Base-by-base conservation (phyloP, 139 green algal species). In the Yamagishiella unicocca region DNA sequence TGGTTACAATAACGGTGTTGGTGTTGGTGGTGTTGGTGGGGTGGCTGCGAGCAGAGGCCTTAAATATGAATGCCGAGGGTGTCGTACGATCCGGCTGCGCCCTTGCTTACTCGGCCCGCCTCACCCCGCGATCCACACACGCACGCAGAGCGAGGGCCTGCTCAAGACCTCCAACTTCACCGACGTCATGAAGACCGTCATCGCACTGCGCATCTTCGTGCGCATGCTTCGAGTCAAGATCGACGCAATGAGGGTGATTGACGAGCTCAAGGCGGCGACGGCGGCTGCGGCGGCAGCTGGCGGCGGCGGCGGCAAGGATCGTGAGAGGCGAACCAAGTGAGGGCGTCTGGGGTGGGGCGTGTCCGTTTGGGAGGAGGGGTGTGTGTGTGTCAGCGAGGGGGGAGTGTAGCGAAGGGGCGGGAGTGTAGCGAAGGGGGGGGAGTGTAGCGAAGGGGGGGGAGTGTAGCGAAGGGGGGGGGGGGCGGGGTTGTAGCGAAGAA, bases 191-290 rank as follows among this genome's bases (percentile, higher is more conserved):
- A 58, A 45, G 7, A 84, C 8, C 22, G 84, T 84, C n/a, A 89
- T 89, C 31, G 35, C 84, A 9, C 73, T 89, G 17, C 76, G 76
- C 22, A 42, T 89, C 29, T 89, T 89, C n/a, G 84, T 89, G 61
- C 58, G 74, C n/a, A 43, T 79, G 61, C 74, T 89, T 43, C 73
- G 84, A 24, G 61, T 58, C 2, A 89, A 84, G 74, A 83, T 89
- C 19, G 84, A 89, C 1, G n/a, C 21, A 0, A 50, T 82, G 75
- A 46, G 38, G 46, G 37, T 55, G 61, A 64, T 89, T 21, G 84
- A 89, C 24, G 54, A 55, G 54, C 53, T 82, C 8, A 82, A 68
- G 50, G 72, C 22, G 27, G 45, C 40, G 70, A 35, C 70, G 70
- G 70, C 70, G 66, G 66, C 66, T 25, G 4, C 62, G 66, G 66